Evolutionary conservation across 2,329 filamentous ascomycete genomes (phyloP), one percentile per base, ranked within the genome.

Genomic region (Colletotrichum zoysiae): DNA sequence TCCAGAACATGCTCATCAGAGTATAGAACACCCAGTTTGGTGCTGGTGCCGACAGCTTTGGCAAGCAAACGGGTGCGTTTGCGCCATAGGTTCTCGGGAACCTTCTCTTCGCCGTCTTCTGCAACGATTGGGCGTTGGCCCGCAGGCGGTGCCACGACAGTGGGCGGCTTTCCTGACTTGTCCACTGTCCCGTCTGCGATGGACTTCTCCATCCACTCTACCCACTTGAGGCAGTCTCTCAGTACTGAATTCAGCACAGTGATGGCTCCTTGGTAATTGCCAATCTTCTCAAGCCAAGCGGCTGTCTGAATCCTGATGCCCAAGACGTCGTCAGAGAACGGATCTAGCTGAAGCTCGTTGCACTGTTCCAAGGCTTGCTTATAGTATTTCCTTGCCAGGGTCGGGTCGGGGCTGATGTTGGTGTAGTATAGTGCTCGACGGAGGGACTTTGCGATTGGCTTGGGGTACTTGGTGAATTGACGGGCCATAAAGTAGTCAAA

Each of bases 291-390:
- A 74, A 97, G 86, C 86, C 97, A 90, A 12, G 88, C 87, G 1
- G 94, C 91, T 11, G 97, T 86, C 79, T 95, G 91, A 62, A 98
- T 91, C 78, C 95, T 94, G 64, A 98, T 91, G 11, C 96, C 96
- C 76, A 98, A 87, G 44, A 98, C 91, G 79, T 98, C 95, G 76
- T 98, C 93, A 5, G 93, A 95, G 79, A 95, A 97, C 0, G 93
- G 94, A 78, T 98, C 94, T 84, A 99, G 89, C 0, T 91, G 90
- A 62, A 92, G 78, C 77, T 94, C 90, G 61, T 90, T 84, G 69
- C 94, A 94, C 63, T 92, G 87, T 74, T 91, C 86, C 69, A 98
- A 85, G 3, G 95, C 95, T 75, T 92, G 88, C 77, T 91, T 91
- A 80, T 97, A 98, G 80, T 94, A 94, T 76, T 94, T 92, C 71